A percentile compares a stretch with the other conserved stretches of the same genome.
phyloP scores from a whole-genome alignment of 768 basidiomycete species.

The Collybia mongolica region DNA sequence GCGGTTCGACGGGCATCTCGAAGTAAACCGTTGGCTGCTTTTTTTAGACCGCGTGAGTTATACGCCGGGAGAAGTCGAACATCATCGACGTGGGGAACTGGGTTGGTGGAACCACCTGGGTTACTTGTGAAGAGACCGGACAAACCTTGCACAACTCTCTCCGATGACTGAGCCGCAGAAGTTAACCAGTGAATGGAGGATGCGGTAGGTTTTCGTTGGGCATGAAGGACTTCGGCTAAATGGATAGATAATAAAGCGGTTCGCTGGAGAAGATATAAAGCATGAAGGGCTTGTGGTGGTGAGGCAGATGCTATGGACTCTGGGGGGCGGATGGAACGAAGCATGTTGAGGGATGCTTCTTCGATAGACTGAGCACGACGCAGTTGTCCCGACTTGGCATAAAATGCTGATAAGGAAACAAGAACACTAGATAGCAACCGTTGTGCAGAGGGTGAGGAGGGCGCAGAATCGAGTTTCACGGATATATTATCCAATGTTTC shows the following conservation, averaged over 20 bases:
- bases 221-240: slow-evolving; percentile 69
- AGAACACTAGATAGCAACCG: slow-evolving; percentile 59
- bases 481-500: slow-evolving; percentile 15
- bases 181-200: slow-evolving; percentile 55
- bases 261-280: slow-evolving; percentile 67
- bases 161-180: slow-evolving; percentile 66
- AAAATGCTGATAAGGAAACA: slow-evolving; percentile 71
- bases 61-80: slow-evolving; percentile 42
- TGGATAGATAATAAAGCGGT: slow-evolving; percentile 73
- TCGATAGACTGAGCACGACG: slow-evolving; percentile 55
- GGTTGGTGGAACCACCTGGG: slow-evolving; percentile 30
- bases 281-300: slow-evolving; percentile 61
- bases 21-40: slow-evolving; percentile 55
- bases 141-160: slow-evolving; percentile 58
- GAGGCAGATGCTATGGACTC: slow-evolving; percentile 41
- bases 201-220: slow-evolving; percentile 35
- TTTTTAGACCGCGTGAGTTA: slow-evolving; percentile 47
- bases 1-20: slow-evolving; percentile 71
- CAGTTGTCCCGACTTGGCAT: slow-evolving; percentile 58
- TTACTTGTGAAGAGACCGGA: slow-evolving; percentile 37
- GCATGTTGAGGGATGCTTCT: slow-evolving; percentile 50
- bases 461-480: slow-evolving; percentile 35
- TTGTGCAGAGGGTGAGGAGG: slow-evolving; percentile 62
- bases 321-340: slow-evolving; percentile 53
- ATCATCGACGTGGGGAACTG: slow-evolving; percentile 18